These are phyloP conservation scores for Debaryomyces udenii DNA, from an alignment of 1,139 yeast species.

Conservation along the genomic window DNA sequence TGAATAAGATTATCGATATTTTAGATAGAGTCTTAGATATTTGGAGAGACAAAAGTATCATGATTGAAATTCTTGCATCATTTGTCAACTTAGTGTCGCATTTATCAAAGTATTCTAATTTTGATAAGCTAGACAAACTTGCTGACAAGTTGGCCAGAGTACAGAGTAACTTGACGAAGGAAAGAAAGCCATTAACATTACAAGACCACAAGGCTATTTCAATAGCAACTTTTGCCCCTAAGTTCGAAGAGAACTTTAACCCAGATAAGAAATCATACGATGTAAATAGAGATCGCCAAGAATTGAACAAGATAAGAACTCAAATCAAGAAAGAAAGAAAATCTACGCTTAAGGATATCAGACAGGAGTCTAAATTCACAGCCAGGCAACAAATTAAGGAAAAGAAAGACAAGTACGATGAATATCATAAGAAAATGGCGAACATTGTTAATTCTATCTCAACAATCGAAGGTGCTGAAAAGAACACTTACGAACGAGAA, in stretches of 20 bases:
- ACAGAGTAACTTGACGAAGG: slow-evolving; percentile 36
- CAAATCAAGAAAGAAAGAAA: slow-evolving; percentile 92
- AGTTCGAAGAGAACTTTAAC: slow-evolving; percentile 93
- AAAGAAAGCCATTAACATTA: slow-evolving; percentile 73
- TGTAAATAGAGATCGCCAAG: slow-evolving; percentile 78
- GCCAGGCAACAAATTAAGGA: slow-evolving; percentile 84
- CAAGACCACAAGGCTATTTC: slow-evolving; percentile 89
- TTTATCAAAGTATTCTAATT: slow-evolving; percentile 37
- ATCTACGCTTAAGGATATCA: slow-evolving; percentile 82
- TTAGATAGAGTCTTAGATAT: slow-evolving; percentile 36
- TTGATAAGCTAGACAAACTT: slow-evolving; percentile 32
- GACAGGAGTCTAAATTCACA: slow-evolving; percentile 84
- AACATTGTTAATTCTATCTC: slow-evolving; percentile 81
- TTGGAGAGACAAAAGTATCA: slow-evolving; percentile 70
- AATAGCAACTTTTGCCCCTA: slow-evolving; percentile 84
- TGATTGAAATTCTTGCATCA: slow-evolving; percentile 57
- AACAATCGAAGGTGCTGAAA: slow-evolving; percentile 92
- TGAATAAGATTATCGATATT: slow-evolving; percentile 27
- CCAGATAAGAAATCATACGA: slow-evolving; percentile 95
- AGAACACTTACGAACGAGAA: slow-evolving; percentile 88
- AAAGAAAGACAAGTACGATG: slow-evolving; percentile 73
- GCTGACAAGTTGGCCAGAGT: slow-evolving; percentile 55
- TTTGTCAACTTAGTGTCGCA: slow-evolving; percentile 41
- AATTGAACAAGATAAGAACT: slow-evolving; percentile 76
- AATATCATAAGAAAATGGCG: slow-evolving; percentile 89